A percentile compares a stretch with the other conserved stretches of the same genome.
Conservation (phyloP, 345 rosid genomes). For the Trapa incisa region DNA sequence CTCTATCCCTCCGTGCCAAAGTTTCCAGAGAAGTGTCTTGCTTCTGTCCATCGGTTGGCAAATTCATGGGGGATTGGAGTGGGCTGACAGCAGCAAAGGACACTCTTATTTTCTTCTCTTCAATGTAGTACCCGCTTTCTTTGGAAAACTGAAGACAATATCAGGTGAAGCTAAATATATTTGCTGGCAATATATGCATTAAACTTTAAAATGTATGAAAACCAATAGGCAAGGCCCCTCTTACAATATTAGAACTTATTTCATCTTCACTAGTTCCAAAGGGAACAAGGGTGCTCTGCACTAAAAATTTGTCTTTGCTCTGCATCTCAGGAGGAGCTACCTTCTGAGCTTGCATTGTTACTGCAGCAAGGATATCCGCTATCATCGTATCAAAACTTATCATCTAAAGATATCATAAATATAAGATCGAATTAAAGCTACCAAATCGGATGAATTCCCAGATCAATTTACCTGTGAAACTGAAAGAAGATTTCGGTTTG, state of each 20-base stretch:
- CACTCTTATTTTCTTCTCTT: slow-evolving; percentile 43
- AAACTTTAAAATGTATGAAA: neutral
- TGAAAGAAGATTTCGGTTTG: slow-evolving; percentile 27
- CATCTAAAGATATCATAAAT: too few relatives aligned
- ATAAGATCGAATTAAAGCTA: neutral
- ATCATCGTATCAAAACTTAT: neutral
- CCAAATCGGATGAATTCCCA: neutral
- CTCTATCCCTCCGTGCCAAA: slow-evolving; percentile 11
- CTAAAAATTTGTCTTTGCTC: slow-evolving; percentile 52
- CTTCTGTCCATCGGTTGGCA: slow-evolving; percentile 23
- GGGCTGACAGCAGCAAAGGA: slow-evolving; percentile 19
- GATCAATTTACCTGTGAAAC: slow-evolving; percentile 26
- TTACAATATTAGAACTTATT: slow-evolving; percentile 31
- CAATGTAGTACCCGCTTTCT: slow-evolving; percentile 27
- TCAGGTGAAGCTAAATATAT: neutral
- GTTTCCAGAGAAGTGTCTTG: slow-evolving; percentile 23
- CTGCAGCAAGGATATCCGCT: slow-evolving; percentile 13
- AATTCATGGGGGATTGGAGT: slow-evolving; percentile 19
- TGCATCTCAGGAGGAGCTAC: slow-evolving; percentile 34
- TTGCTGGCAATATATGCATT: neutral
- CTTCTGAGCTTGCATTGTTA: slow-evolving; percentile 42
- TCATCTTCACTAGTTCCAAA: slow-evolving; percentile 29
- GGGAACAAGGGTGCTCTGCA: slow-evolving; percentile 39
- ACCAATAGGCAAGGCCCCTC: neutral
- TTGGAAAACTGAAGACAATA: slow-evolving; percentile 27